Evolutionary conservation across 768 basidiomycete species (phyloP).

Genomic region (Leccinum truebloodii): DNA sequence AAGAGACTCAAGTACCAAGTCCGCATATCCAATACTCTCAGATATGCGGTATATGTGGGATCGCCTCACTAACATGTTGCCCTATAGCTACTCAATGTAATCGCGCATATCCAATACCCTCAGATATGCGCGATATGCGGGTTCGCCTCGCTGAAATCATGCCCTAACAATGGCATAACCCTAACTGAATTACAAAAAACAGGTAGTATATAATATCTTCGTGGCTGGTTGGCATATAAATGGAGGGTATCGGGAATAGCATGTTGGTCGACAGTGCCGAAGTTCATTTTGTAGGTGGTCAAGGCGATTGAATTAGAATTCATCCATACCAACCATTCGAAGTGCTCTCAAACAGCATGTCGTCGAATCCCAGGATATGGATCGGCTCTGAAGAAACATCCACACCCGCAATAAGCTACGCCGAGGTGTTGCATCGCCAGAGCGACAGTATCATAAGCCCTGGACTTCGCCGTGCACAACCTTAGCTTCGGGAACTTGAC

Average conservation of each 20-base stretch:
- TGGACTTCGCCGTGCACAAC: not conserved
- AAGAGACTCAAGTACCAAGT: no score
- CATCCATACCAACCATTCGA: slow-evolving; percentile 11
- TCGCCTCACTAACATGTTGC: no score
- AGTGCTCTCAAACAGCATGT: slow-evolving; percentile 14
- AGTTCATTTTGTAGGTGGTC: not conserved
- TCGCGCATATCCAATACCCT: no score
- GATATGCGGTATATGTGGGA: no score
- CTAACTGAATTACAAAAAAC: no score
- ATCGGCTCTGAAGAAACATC: slow-evolving; percentile 6
- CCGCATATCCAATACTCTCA: no score
- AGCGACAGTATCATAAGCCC: not conserved
- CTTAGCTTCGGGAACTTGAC: slow-evolving; percentile 6
- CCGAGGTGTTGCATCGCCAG: slow-evolving; percentile 6
- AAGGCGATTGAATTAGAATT: slow-evolving; percentile 1
- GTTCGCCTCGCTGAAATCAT: no score
- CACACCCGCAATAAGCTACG: not conserved
- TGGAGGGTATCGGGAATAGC: slow-evolving; percentile 1
- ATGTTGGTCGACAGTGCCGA: not conserved
- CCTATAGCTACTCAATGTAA: no score
- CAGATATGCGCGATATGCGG: no score
- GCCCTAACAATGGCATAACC: no score
- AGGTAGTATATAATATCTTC: no score
- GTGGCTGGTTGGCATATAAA: not conserved
- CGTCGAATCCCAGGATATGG: slow-evolving; percentile 15